phyloP scores from a whole-genome alignment of 2,329 filamentous ascomycete species.

The Chaetomiaceae sp. region DNA sequence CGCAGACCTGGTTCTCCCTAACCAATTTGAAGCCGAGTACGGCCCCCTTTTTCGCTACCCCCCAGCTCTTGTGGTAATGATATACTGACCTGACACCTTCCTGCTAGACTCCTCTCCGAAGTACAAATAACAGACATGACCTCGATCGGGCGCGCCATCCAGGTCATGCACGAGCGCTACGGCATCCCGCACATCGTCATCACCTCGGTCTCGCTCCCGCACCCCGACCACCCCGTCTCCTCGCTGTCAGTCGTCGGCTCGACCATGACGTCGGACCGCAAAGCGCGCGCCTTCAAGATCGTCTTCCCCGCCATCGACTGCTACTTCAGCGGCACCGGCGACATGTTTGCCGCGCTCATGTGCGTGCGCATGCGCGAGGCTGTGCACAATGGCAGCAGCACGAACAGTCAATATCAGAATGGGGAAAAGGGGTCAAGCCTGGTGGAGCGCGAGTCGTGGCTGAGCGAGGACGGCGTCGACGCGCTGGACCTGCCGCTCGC shows the following conservation, averaged over 20 bases:
- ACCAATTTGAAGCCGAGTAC: slow-evolving; percentile 96
- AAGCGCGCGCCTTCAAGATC: slow-evolving; percentile 81
- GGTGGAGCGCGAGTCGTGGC: slow-evolving; percentile 60
- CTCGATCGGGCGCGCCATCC: slow-evolving; percentile 69
- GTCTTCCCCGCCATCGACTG: slow-evolving; percentile 82
- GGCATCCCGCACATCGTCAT: slow-evolving; percentile 84
- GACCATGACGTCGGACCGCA: slow-evolving; percentile 58
- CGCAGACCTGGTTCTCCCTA: slow-evolving; percentile 89
- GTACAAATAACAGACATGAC: slow-evolving; percentile 73
- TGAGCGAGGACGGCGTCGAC: slow-evolving; percentile 66
- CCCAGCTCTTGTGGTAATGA: no score
- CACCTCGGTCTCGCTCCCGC: slow-evolving; percentile 73
- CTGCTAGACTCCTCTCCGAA: slow-evolving; percentile 74
- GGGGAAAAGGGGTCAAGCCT: slow-evolving; percentile 38
- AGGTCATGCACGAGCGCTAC: slow-evolving; percentile 70
- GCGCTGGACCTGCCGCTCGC: slow-evolving; percentile 75
- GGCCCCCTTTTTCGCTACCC: slow-evolving; percentile 31
- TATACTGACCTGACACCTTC: background rate
- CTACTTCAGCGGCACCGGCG: slow-evolving; percentile 94
- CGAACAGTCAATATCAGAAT: background rate
- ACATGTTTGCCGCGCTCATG: slow-evolving; percentile 95
- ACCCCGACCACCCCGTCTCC: slow-evolving; percentile 44
- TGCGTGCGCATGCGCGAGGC: slow-evolving; percentile 85
- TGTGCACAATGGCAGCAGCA: slow-evolving; percentile 43
- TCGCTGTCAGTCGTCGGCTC: slow-evolving; percentile 73